Percentiles rank a stretch among this genome's conserved stretches.
Evolutionary conservation across 2,329 filamentous ascomycete species (phyloP).

Genomic region (Aspergillus fijiensis): DNA sequence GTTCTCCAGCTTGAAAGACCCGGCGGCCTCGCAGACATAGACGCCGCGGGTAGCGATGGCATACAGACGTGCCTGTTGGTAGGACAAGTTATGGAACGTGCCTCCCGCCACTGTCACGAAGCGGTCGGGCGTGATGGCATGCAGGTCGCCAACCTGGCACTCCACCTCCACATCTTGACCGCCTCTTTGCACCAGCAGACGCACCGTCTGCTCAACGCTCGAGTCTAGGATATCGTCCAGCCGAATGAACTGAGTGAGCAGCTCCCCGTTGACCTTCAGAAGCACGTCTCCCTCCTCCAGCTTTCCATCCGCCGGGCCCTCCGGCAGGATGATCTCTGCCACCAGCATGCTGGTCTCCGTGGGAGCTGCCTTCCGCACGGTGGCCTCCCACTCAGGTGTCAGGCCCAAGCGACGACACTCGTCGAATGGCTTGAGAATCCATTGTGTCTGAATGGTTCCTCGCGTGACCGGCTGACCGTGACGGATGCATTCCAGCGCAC

Average conservation of each 20-base stretch:
- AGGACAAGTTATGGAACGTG: slow-evolving; percentile 94
- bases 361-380: slow-evolving; percentile 78
- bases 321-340: slow-evolving; percentile 88
- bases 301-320: slow-evolving; percentile 82
- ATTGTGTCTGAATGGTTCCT: slow-evolving; percentile 97
- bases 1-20: slow-evolving; percentile 91
- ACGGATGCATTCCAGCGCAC: slow-evolving; percentile 83
- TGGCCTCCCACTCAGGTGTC: slow-evolving; percentile 80
- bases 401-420: slow-evolving; percentile 89
- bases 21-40: slow-evolving; percentile 90
- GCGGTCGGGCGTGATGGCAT: slow-evolving; percentile 90
- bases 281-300: slow-evolving; percentile 93
- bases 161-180: slow-evolving; percentile 84
- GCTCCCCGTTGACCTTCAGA: slow-evolving; percentile 87
- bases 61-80: slow-evolving; percentile 95
- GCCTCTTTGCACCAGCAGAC: slow-evolving; percentile 80
- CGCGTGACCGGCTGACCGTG: slow-evolving; percentile 72
- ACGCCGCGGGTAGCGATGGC: slow-evolving; percentile 90
- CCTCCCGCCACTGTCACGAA: slow-evolving; percentile 93
- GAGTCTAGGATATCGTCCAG: slow-evolving; percentile 91
- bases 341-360: slow-evolving; percentile 96
- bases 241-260: slow-evolving; percentile 88
- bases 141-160: slow-evolving; percentile 81
- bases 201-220: slow-evolving; percentile 75
- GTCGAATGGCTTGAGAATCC: slow-evolving; percentile 94